Evolutionary conservation across 192 early-diverging fungal genomes (phyloP).

Genomic region (Diversispora eburnea): DNA sequence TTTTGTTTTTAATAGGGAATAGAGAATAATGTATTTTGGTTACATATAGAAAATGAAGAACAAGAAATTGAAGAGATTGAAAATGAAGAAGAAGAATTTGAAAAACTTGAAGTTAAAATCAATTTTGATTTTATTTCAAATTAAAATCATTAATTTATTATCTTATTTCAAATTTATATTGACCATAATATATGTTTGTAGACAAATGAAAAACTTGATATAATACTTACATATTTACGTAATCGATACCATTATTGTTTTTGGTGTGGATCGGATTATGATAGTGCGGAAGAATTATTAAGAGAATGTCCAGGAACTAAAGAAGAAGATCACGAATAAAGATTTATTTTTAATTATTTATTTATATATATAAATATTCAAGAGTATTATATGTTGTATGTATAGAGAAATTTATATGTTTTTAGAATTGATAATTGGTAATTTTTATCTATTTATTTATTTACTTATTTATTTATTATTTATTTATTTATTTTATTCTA

Average conservation of each 20-base stretch:
- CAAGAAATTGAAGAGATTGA: background rate
- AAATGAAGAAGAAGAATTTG: background rate
- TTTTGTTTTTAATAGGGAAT: background rate
- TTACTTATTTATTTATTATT: too few species aligned
- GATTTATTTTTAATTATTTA: too few species aligned
- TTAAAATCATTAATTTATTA: background rate
- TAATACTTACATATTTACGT: constrained; percentile 46
- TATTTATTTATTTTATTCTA: too few species aligned
- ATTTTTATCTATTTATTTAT: too few species aligned
- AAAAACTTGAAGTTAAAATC: background rate
- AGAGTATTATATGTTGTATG: too few species aligned
- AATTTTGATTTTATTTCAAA: background rate
- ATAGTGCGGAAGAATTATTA: constrained; percentile 45
- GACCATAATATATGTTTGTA: constrained; percentile 9
- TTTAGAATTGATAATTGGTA: too few species aligned
- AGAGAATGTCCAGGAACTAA: constrained; percentile 52
- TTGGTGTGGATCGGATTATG: constrained; percentile 57
- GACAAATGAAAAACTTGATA: constrained; percentile 42
- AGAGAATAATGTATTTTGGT: constrained; percentile 15
- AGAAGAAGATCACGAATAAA: constrained; percentile 50
- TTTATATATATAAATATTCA: too few species aligned
- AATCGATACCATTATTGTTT: constrained; percentile 55
- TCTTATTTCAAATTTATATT: background rate
- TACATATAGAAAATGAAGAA: background rate
- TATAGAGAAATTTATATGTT: too few species aligned